phyloP scores from a whole-genome alignment of 1,284 basidiomycete genomes.

The Ustilago cynodontis region DNA sequence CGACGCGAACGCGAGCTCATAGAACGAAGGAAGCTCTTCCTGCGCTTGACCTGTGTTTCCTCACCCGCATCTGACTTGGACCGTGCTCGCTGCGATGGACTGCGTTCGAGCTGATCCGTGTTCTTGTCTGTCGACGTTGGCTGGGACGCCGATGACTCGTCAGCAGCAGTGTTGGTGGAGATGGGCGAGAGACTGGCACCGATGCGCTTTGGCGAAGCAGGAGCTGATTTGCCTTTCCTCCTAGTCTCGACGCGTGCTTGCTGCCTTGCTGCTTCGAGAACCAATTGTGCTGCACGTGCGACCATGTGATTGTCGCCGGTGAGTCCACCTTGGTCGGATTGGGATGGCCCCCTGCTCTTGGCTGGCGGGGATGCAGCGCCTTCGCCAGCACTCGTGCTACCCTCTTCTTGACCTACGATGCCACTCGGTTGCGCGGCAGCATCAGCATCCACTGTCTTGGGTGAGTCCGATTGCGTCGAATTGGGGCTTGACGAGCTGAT shows the following conservation, averaged over 20 bases:
- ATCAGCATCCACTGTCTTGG: background rate
- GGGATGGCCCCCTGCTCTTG: conserved; percentile 26
- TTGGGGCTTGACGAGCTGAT: background rate
- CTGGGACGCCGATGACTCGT: background rate
- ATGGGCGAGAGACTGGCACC: conserved; percentile 27
- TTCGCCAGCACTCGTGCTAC: conserved; percentile 12
- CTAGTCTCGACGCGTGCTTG: conserved; percentile 48
- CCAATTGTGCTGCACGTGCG: conserved; percentile 49
- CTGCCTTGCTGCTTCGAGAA: conserved; percentile 53
- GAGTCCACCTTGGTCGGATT: conserved; percentile 17
- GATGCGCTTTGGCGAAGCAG: conserved; percentile 45
- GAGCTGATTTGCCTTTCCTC: conserved; percentile 45
- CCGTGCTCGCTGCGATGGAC: conserved; percentile 36
- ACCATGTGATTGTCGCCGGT: conserved; percentile 45
- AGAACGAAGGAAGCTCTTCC: conserved; percentile 44
- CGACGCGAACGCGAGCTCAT: conserved; percentile 32
- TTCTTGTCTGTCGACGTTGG: background rate
- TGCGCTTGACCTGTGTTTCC: conserved; percentile 29
- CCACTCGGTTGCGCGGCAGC: background rate
- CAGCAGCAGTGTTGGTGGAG: conserved; percentile 11
- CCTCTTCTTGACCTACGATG: background rate
- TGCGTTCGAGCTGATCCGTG: conserved; percentile 12
- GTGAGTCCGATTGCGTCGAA: conserved; percentile 3
- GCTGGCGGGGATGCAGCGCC: conserved; percentile 15
- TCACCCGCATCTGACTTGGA: conserved; percentile 50